A percentile compares a stretch with the other conserved stretches of the same genome.
Conservation (phyloP, 371 early-diverging fungal species). For the Mortierella polycephala region DNA sequence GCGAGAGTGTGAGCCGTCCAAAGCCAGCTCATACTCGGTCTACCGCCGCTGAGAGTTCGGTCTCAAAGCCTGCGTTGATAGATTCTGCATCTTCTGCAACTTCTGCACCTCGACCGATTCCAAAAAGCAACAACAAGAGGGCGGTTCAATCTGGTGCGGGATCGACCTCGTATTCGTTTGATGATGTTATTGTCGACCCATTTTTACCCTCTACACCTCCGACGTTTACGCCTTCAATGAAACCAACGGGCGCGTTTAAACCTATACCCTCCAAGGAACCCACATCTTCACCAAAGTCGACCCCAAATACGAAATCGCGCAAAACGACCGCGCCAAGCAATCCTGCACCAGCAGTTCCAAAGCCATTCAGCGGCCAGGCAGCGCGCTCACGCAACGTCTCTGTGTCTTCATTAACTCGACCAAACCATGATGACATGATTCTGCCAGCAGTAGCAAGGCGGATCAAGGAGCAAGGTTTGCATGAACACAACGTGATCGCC, state of each 20-base stretch:
- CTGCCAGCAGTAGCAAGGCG: constrained; percentile 40
- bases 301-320: not conserved
- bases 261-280: constrained; percentile 3
- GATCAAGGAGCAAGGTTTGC: constrained; percentile 43
- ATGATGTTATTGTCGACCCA: constrained; percentile 30
- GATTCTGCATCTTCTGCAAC: not conserved
- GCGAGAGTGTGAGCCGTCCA: constrained; percentile 36
- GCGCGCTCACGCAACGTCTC: constrained; percentile 25
- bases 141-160: constrained; percentile 7
- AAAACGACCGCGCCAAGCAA: not conserved
- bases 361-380: constrained; percentile 11
- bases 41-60: constrained; percentile 3
- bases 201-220: constrained; percentile 44
- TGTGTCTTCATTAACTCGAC: constrained; percentile 17
- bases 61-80: not conserved
- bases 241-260: constrained; percentile 23
- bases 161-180: constrained; percentile 37
- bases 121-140: constrained; percentile 25
- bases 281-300: not conserved
- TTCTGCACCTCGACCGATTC: constrained; percentile 41
- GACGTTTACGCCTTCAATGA: constrained; percentile 44
- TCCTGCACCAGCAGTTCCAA: constrained; percentile 2
- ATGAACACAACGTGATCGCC: constrained; percentile 37
- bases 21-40: constrained; percentile 1
- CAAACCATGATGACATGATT: constrained; percentile 49